phyloP scores from a whole-genome alignment of 164 flowering plant genomes.

The Magnolia changhungtana region DNA sequence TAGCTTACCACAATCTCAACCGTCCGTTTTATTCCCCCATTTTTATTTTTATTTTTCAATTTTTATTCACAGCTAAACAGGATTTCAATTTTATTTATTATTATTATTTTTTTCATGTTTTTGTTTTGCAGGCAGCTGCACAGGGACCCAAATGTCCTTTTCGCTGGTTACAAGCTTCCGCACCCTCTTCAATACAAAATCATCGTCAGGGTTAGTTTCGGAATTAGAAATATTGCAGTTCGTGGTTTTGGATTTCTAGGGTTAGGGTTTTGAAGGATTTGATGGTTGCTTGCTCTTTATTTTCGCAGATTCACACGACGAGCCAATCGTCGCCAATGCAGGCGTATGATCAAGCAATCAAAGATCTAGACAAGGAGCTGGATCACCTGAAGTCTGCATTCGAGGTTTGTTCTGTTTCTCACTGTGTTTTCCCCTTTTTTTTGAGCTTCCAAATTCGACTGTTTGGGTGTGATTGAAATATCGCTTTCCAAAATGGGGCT shows the following conservation, averaged over 20 bases:
- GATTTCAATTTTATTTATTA: too few relatives aligned
- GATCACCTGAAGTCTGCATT: conserved; percentile 65
- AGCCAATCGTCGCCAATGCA: conserved; percentile 99
- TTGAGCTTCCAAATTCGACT: too few relatives aligned
- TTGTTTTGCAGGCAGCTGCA: conserved; percentile 72
- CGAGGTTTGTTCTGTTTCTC: conserved; percentile 46
- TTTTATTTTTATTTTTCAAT: background rate
- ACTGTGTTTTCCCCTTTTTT: background rate
- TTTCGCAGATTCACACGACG: conserved; percentile 76
- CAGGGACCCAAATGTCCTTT: conserved; percentile 80
- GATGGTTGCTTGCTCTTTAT: background rate
- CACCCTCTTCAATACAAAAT: conserved; percentile 98
- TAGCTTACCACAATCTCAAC: conserved; percentile 14
- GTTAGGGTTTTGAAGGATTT: background rate
- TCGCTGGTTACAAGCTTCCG: conserved; percentile 98
- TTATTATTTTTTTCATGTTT: background rate
- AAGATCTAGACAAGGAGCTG: conserved; percentile 93
- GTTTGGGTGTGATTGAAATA: too few relatives aligned
- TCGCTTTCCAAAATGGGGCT: too few relatives aligned
- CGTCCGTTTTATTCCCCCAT: background rate
- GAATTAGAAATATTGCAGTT: background rate
- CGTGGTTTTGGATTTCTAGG: background rate
- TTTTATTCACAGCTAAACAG: background rate
- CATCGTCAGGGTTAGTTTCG: conserved; percentile 70
- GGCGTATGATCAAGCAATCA: conserved; percentile 94